phyloP scores from a whole-genome alignment of 2,329 filamentous ascomycete species.

The Monosporascus sp. region DNA sequence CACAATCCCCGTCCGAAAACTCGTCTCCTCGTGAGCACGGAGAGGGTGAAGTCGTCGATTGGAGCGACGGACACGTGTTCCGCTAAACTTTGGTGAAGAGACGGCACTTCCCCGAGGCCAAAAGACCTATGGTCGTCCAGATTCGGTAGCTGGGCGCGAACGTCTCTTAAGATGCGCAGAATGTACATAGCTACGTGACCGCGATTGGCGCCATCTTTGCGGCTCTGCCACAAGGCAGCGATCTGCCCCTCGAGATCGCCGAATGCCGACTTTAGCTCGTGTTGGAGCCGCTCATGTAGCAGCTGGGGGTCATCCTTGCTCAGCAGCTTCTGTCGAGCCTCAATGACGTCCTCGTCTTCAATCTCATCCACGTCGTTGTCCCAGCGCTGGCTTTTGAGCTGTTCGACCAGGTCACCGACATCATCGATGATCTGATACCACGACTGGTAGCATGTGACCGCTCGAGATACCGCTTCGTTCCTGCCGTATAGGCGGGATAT shows the following conservation, averaged over 20 bases:
- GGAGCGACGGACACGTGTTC: conserved; percentile 44
- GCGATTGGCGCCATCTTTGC: conserved; percentile 40
- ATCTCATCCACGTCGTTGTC: conserved; percentile 70
- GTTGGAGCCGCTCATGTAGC: conserved; percentile 55
- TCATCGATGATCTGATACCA: conserved; percentile 74
- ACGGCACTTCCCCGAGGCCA: conserved; percentile 54
- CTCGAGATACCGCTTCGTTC: conserved; percentile 58
- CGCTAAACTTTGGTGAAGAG: conserved; percentile 60
- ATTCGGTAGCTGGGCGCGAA: conserved; percentile 61
- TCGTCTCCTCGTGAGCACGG: conserved; percentile 36
- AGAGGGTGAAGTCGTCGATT: conserved; percentile 41
- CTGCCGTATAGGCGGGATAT: conserved; percentile 67
- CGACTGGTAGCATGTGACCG: conserved; percentile 58
- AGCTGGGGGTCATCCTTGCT: conserved; percentile 66
- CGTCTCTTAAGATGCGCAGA: conserved; percentile 67
- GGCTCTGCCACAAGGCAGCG: conserved; percentile 42
- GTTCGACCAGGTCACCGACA: conserved; percentile 56
- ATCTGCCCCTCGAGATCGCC: conserved; percentile 53
- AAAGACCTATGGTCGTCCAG: conserved; percentile 47
- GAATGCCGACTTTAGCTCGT: conserved; percentile 53
- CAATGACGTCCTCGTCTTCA: conserved; percentile 67
- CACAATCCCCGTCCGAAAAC: conserved; percentile 66
- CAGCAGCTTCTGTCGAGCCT: conserved; percentile 60
- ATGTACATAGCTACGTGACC: conserved; percentile 59
- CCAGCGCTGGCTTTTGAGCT: conserved; percentile 65